Evolutionary conservation across 352 stramenopile species (phyloP), one percentile per base, ranked within the genome.

Genomic region (Phytophthora pini): DNA sequence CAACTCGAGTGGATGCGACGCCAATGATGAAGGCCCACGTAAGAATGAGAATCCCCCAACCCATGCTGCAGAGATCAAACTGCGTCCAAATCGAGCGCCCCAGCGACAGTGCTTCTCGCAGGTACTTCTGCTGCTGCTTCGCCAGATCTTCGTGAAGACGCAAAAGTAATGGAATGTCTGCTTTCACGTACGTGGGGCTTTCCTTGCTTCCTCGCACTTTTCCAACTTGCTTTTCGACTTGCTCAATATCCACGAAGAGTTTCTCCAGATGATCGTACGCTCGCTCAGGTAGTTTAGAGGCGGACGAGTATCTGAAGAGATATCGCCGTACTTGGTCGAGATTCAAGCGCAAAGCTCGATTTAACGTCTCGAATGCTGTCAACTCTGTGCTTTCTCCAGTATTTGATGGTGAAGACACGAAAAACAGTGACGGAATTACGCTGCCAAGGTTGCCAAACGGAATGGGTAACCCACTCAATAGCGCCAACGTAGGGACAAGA

Each of bases 391-490:
- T 71, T 22, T 50, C 36, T n/a, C 22, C 29, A 9, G 43, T 59
- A 29, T 48, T 15, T 8, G 34, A 38, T 52, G 51, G 34, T 32
- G 56, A 26, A 4, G 62, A 53, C 5, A 72, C 46, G 34, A 93
- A 92, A 53, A 98, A 90, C 20, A 99, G 66, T 47, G 94, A 87
- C n/a, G 95, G 93, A 47, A 98, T 95, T 43, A 98, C 63, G 9
- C 87, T 89, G 11, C 97, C 97, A 4, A 99, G 84, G 76, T 96
- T 99, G 1, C 89, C 93, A 76, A 98, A 99, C 17, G 97, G 97
- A 71, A 99, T 98, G 1, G 97, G 95, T 41, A 99, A 66, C 2
- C 97, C 96, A 27, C 98, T 78, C 10, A 99, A 71, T 44, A 99
- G 76, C 20, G 94, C 89, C 22, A 99, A 80, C 15, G 97, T 99